These are phyloP conservation scores for Aureobasidium leucospermi DNA, from an alignment of 2,329 filamentous ascomycete genomes.

Conservation along the genomic window DNA sequence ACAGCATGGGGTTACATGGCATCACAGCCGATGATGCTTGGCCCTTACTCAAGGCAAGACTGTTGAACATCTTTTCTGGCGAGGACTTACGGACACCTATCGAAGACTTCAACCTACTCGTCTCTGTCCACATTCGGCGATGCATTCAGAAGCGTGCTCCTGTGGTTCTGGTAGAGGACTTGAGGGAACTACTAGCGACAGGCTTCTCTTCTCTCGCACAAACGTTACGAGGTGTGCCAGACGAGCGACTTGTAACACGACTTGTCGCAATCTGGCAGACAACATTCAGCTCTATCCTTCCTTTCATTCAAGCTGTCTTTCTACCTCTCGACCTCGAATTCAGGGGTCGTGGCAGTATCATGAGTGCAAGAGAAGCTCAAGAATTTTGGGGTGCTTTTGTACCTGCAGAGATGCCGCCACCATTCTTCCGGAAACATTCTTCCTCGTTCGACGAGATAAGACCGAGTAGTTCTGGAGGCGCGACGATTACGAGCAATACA, in stretches of 20 bases:
- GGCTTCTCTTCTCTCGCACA: slow-evolving; percentile 84
- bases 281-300: slow-evolving; percentile 82
- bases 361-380: slow-evolving; percentile 68
- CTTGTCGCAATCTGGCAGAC: slow-evolving; percentile 92
- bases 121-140: slow-evolving; percentile 69
- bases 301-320: slow-evolving; percentile 93
- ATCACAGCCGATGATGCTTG: slow-evolving; percentile 66
- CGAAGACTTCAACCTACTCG: slow-evolving; percentile 75
- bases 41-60: slow-evolving; percentile 68
- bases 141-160: slow-evolving; percentile 68
- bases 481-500: slow-evolving; percentile 20
- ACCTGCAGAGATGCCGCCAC: slow-evolving; percentile 29
- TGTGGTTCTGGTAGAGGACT: slow-evolving; percentile 64
- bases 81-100: slow-evolving; percentile 73
- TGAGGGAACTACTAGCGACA: slow-evolving; percentile 66
- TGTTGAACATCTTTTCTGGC: slow-evolving; percentile 72
- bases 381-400: slow-evolving; percentile 79
- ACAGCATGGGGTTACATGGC: slow-evolving; percentile 40
- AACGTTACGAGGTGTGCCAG: slow-evolving; percentile 67
- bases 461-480: slow-evolving; percentile 33
- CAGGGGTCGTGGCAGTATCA: slow-evolving; percentile 70
- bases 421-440: background rate
- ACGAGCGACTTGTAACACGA: slow-evolving; percentile 82
- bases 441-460: slow-evolving; percentile 34
- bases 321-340: slow-evolving; percentile 90